A percentile compares a stretch with the other conserved stretches of the same genome.
Conservation (phyloP, 2,329 filamentous ascomycete genomes). For the Cladorrhinum sp. region DNA sequence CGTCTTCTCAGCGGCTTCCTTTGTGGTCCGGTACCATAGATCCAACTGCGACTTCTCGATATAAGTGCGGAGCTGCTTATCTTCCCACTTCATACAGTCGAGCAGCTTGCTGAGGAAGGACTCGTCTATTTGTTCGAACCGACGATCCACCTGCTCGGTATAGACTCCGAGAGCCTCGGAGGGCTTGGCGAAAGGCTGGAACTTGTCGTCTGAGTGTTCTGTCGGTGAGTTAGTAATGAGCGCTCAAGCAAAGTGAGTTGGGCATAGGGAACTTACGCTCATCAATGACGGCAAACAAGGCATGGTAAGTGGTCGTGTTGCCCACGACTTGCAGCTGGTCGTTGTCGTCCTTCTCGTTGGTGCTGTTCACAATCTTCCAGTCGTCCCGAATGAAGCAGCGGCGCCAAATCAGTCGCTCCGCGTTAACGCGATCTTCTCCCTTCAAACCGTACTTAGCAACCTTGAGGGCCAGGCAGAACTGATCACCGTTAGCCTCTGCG, state of each 20-base stretch:
- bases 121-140: slow-evolving; percentile 58
- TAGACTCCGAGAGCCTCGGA: slow-evolving; percentile 58
- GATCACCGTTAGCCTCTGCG: slow-evolving; percentile 55
- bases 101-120: slow-evolving; percentile 64
- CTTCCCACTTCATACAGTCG: slow-evolving; percentile 70
- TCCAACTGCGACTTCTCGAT: slow-evolving; percentile 67
- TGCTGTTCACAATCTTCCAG: slow-evolving; percentile 78
- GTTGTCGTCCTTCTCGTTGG: slow-evolving; percentile 67
- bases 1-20: slow-evolving; percentile 30
- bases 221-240: neutral
- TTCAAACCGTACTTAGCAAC: slow-evolving; percentile 54
- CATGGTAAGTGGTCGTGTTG: slow-evolving; percentile 65
- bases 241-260: neutral
- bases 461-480: slow-evolving; percentile 73
- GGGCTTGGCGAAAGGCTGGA: slow-evolving; percentile 48
- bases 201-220: slow-evolving; percentile 37
- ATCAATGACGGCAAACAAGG: slow-evolving; percentile 61
- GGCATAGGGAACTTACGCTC: slow-evolving; percentile 51
- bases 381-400: slow-evolving; percentile 80
- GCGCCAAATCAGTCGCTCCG: slow-evolving; percentile 73
- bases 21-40: slow-evolving; percentile 53
- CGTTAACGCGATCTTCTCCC: slow-evolving; percentile 56
- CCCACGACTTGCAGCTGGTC: slow-evolving; percentile 61
- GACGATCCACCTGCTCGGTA: slow-evolving; percentile 58
- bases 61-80: slow-evolving; percentile 60